Conservation (phyloP, 192 early-diverging fungal species). For the Lunasporangiospora selenospora region DNA sequence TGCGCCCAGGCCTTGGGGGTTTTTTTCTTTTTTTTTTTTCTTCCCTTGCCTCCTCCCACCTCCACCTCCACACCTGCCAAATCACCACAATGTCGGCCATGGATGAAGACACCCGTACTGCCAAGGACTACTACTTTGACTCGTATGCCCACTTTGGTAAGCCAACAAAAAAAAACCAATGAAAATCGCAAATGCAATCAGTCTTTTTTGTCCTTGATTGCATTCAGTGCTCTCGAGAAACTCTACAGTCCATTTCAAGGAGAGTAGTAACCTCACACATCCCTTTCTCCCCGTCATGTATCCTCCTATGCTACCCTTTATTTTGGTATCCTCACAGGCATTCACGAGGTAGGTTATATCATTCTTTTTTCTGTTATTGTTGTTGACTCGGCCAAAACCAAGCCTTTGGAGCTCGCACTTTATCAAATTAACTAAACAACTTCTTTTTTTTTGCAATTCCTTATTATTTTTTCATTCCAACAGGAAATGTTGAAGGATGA, state of each 20-base stretch:
- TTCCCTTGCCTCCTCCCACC: not conserved
- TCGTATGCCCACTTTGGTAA: conserved; percentile 98
- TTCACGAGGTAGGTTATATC: conserved; percentile 69
- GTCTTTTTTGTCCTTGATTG: too few species aligned
- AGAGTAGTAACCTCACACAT: too few species aligned
- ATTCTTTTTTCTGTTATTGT: not conserved
- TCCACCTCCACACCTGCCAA: not conserved
- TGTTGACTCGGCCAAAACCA: too few species aligned
- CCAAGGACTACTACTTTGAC: conserved; percentile 97
- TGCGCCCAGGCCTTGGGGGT: too few species aligned
- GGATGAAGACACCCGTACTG: conserved; percentile 51
- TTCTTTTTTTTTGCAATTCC: not conserved
- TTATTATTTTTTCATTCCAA: not conserved
- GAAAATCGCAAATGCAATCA: too few species aligned
- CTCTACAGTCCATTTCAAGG: too few species aligned
- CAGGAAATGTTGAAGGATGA: conserved; percentile 89
- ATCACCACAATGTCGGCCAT: conserved; percentile 32
- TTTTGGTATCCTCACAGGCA: conserved; percentile 56
- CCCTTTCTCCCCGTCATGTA: not conserved
- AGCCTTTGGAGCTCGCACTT: too few species aligned
- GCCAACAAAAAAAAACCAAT: conserved; percentile 10
- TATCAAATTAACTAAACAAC: not conserved
- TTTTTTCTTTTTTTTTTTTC: conserved; percentile 36
- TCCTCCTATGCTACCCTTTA: too few species aligned
- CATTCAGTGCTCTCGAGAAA: too few species aligned